These are phyloP conservation scores for Trichoderma oligosporum DNA, from an alignment of 2,329 filamentous ascomycete genomes.

Conservation along the genomic window DNA sequence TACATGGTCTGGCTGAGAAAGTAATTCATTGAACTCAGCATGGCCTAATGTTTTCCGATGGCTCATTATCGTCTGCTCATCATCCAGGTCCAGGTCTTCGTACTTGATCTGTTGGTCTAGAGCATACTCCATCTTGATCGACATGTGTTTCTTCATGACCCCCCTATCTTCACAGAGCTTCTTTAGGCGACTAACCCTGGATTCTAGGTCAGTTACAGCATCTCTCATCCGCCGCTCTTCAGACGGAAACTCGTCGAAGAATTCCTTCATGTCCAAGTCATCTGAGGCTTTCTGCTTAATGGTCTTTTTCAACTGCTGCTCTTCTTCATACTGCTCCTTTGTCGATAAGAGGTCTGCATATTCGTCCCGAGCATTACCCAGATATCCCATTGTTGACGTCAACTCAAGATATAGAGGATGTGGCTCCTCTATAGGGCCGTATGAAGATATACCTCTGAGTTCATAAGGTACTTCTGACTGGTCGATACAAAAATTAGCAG, in stretches of 20 bases:
- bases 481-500: constrained; percentile 1
- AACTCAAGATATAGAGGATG: constrained; percentile 48
- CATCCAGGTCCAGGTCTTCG: constrained; percentile 43
- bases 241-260: constrained; percentile 41
- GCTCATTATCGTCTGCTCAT: constrained; percentile 26
- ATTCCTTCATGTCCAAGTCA: constrained; percentile 42
- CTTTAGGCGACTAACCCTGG: constrained; percentile 35
- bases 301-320: constrained; percentile 33
- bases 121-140: constrained; percentile 38
- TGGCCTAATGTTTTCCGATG: constrained; percentile 35
- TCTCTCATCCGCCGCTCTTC: constrained; percentile 34
- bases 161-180: constrained; percentile 40
- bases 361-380: constrained; percentile 48
- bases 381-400: constrained; percentile 41
- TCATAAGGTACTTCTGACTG: constrained; percentile 30
- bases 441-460: constrained; percentile 35
- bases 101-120: constrained; percentile 36
- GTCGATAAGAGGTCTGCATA: constrained; percentile 42
- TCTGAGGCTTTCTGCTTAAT: constrained; percentile 30
- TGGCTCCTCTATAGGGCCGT: constrained; percentile 37
- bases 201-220: constrained; percentile 34
- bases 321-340: constrained; percentile 37
- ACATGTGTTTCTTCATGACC: constrained; percentile 42
- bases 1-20: constrained; percentile 48
- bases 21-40: constrained; percentile 41